Evolutionary conservation across 805 yeast genomes (phyloP), one percentile per base, ranked within the genome.

Genomic region (Candida fluviatilis): DNA sequence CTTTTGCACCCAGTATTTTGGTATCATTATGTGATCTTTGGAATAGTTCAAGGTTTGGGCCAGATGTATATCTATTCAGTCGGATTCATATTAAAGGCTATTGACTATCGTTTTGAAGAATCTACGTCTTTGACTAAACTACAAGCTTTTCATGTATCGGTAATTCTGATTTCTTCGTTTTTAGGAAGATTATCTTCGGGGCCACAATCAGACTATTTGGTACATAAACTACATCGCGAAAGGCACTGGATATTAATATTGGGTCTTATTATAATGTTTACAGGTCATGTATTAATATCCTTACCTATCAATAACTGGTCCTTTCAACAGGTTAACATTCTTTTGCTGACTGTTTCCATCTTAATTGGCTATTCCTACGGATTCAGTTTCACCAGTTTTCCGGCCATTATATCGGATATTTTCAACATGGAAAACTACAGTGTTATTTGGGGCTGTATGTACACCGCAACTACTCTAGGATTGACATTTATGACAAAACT

Each of bases 1-100:
- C 40, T 62, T 11, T n/a, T 31, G 3, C 59, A 56, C 40, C 62
- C 66, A 1, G 40, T 55, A 4, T 61, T 61, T 37, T 58, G 63
- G 62, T 49, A 44, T 32, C 67, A 62, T 42, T 62, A 56, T 35
- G 34, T 46, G n/a, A 42, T 60, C 6, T 51, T 62, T 42, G 50
- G 64, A 2, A 43, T 60, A 13, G 45, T 58, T n/a, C 67, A 62
- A 45, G 67, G 67, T 5, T 48, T 62, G 38, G 66, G 67, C 10
- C 67, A 62, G 45, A 60, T 62, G 66, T 62, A 62, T 43, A 62
- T 62, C 10, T 62, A 54, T 39, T 56, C 60, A 17, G 57, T 61
- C 36, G 67, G 67, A 2, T 61, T 47, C 34, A 47, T 61, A 11
- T 37, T 59, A 17, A 58, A 60, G 42, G 66, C 66, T 7, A 29